A percentile compares a stretch with the other conserved stretches of the same genome.
These are phyloP conservation scores for Pugionium dolabratum DNA, from an alignment of 345 rosid species.

Conservation along the genomic window DNA sequence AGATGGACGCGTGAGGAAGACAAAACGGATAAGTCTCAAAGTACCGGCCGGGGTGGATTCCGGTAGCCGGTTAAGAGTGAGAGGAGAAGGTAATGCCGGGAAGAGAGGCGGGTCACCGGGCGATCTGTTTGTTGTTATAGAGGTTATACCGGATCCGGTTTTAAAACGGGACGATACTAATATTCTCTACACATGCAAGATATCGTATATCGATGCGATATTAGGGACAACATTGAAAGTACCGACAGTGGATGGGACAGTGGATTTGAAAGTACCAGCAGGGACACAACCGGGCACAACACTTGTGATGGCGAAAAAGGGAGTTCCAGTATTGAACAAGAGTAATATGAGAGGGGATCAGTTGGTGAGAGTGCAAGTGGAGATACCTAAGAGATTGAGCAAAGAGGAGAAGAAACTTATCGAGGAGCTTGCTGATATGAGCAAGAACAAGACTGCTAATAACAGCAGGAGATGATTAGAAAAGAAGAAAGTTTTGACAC, in stretches of 20 bases:
- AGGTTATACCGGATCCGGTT: constrained; percentile 80
- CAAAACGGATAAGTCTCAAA: constrained; percentile 87
- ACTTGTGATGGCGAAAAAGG: constrained; percentile 92
- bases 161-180: constrained; percentile 86
- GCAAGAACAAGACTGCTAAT: constrained; percentile 77
- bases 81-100: constrained; percentile 95
- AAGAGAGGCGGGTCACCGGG: constrained; percentile 91
- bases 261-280: constrained; percentile 87
- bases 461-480: constrained; percentile 50
- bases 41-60: constrained; percentile 96
- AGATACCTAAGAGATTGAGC: constrained; percentile 92
- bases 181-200: constrained; percentile 82
- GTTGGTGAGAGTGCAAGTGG: constrained; percentile 95
- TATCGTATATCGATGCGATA: constrained; percentile 87
- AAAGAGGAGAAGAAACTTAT: constrained; percentile 84
- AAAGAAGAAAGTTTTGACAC: constrained; percentile 32
- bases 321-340: constrained; percentile 86
- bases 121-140: constrained; percentile 81
- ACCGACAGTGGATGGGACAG: constrained; percentile 87
- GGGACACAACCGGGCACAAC: constrained; percentile 93
- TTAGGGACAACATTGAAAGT: constrained; percentile 85
- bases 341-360: constrained; percentile 92
- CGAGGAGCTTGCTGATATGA: constrained; percentile 85
- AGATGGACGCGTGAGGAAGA: constrained; percentile 84
- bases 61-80: constrained; percentile 90